These are phyloP conservation scores for Trichoderma simmonsii DNA, from an alignment of 2,329 filamentous ascomycete species.

Conservation along the genomic window DNA sequence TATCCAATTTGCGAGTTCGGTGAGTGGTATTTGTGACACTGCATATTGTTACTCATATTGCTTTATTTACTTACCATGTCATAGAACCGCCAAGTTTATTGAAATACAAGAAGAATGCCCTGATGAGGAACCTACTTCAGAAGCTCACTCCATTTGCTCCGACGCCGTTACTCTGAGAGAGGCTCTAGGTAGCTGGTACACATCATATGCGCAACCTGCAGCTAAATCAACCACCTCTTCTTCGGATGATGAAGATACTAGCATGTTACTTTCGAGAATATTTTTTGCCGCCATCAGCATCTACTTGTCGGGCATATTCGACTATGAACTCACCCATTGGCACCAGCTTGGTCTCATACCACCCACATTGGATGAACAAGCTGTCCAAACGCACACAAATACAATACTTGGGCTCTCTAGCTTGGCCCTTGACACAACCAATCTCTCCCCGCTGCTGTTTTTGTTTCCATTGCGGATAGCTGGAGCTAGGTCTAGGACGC, in stretches of 20 bases:
- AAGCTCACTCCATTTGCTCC: not conserved
- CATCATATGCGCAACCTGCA: slow-evolving; percentile 5
- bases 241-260: slow-evolving; percentile 5
- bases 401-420: slow-evolving; percentile 26
- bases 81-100: not conserved
- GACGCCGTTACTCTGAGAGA: slow-evolving; percentile 13
- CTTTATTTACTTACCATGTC: not conserved
- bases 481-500: slow-evolving; percentile 29
- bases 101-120: not conserved
- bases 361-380: slow-evolving; percentile 23
- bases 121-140: not conserved
- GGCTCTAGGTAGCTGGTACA: slow-evolving; percentile 20
- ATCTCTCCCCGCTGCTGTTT: slow-evolving; percentile 32
- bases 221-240: not conserved
- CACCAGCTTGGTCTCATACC: slow-evolving; percentile 22
- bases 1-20: slow-evolving; percentile 32
- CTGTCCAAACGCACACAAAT: slow-evolving; percentile 26
- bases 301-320: slow-evolving; percentile 37
- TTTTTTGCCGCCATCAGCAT: slow-evolving; percentile 36
- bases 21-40: slow-evolving; percentile 19
- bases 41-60: not conserved
- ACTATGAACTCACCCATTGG: slow-evolving; percentile 35
- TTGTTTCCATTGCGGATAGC: slow-evolving; percentile 36
- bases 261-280: slow-evolving; percentile 24
- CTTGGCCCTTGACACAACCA: slow-evolving; percentile 21